Percentiles rank a stretch among this genome's conserved stretches.
Conservation (phyloP, 352 stramenopile species). For the Phytophthora hybrid region DNA sequence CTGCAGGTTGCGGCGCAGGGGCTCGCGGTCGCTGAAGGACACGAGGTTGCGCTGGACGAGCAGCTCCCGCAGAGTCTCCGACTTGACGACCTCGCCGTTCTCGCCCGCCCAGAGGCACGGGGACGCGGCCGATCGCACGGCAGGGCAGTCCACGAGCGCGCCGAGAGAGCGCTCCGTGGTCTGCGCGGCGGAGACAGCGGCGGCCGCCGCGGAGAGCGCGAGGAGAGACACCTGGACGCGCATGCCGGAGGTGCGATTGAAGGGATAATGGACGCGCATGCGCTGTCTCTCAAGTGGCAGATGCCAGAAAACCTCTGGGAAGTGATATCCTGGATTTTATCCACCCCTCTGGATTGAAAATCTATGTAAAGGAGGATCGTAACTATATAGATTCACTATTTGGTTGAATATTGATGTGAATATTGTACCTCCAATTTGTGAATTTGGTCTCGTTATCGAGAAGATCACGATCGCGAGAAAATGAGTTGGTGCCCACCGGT, state of each 20-base stretch:
- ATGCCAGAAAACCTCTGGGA: background rate
- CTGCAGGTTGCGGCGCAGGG: conserved; percentile 61
- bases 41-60: conserved; percentile 53
- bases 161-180: conserved; percentile 47
- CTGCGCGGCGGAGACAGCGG: background rate
- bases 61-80: conserved; percentile 53
- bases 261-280: background rate
- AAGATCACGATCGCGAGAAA: background rate
- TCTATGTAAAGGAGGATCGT: background rate
- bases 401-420: background rate
- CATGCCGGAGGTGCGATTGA: conserved; percentile 18
- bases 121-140: conserved; percentile 27
- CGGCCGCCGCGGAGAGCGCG: conserved; percentile 20
- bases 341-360: background rate
- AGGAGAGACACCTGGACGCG: conserved; percentile 32
- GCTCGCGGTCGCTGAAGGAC: conserved; percentile 34
- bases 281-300: conserved; percentile 29
- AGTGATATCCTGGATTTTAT: background rate
- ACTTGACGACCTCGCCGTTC: conserved; percentile 47
- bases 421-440: background rate
- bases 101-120: conserved; percentile 70
- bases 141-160: conserved; percentile 58
- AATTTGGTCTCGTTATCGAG: too few relatives aligned
- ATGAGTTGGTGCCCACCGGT: background rate
- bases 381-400: background rate